Evolutionary conservation across 805 yeast genomes (phyloP).

Genomic region (Myxozyma lipomycoides): DNA sequence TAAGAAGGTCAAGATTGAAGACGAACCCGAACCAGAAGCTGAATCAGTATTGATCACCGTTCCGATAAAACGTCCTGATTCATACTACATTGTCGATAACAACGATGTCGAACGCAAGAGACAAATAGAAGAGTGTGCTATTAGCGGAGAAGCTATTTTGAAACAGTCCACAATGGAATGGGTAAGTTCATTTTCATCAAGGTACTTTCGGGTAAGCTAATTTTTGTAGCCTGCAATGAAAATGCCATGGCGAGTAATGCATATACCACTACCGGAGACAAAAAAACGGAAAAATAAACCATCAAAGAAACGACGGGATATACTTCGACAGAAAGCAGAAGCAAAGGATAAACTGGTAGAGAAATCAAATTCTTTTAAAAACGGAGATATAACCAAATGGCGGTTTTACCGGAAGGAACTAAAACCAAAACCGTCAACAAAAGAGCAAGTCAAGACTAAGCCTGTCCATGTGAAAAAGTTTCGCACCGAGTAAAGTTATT

Average conservation of each 20-base stretch:
- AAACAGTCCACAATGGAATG: slow-evolving; percentile 12
- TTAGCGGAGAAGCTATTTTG: slow-evolving; percentile 17
- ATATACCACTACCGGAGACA: slow-evolving; percentile 5
- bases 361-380: slow-evolving; percentile 5
- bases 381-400: neutral
- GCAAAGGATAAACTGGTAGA: slow-evolving; percentile 1
- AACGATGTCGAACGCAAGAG: slow-evolving; percentile 4
- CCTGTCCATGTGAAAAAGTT: neutral
- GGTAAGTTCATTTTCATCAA: slow-evolving; percentile 2
- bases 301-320: slow-evolving; percentile 17
- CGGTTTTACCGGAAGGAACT: neutral
- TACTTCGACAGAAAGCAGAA: slow-evolving; percentile 1
- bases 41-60: slow-evolving; percentile 2
- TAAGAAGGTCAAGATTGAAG: slow-evolving; percentile 11
- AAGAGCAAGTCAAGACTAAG: neutral
- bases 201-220: neutral
- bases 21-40: neutral
- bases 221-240: slow-evolving; percentile 11
- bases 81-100: slow-evolving; percentile 17
- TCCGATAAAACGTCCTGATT: slow-evolving; percentile 19
- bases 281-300: slow-evolving; percentile 13
- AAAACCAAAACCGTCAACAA: neutral
- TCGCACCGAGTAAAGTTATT: neutral
- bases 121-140: slow-evolving; percentile 8
- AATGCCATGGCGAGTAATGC: slow-evolving; percentile 19